These are phyloP conservation scores for Chaetoceros muelleri DNA, from an alignment of 108 stramenopile genomes.

Conservation along the genomic window DNA sequence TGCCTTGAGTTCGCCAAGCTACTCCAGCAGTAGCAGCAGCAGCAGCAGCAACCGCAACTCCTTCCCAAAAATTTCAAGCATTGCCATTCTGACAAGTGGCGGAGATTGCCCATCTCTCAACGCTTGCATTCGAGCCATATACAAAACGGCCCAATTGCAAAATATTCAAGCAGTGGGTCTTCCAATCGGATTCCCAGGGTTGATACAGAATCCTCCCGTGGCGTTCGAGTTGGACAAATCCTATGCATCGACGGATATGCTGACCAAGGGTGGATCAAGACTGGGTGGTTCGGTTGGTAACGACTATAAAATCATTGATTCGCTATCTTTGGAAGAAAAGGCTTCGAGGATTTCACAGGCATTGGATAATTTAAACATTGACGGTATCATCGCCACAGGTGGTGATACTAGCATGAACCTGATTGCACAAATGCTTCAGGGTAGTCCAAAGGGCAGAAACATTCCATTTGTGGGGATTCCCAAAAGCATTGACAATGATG, in stretches of 20 bases:
- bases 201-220: not conserved
- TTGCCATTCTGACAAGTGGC: not conserved
- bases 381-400: not conserved
- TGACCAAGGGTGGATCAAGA: not conserved
- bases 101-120: conserved; percentile 4
- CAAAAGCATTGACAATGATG: not conserved
- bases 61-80: not conserved
- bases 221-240: not conserved
- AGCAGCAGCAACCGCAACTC: no score
- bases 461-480: not conserved
- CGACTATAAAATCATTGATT: not conserved
- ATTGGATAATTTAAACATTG: not conserved
- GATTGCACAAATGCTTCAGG: not conserved
- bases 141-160: not conserved
- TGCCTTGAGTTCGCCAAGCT: no score
- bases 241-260: not conserved
- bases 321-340: not conserved
- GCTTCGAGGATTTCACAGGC: not conserved
- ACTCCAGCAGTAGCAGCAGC: no score
- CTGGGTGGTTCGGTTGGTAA: not conserved
- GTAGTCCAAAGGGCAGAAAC: not conserved
- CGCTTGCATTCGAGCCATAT: conserved; percentile 4
- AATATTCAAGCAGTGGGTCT: not conserved
- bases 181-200: not conserved
- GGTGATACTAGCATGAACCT: not conserved